These are phyloP conservation scores for Pleurotus platypus DNA, from an alignment of 768 basidiomycete species.

Conservation along the genomic window DNA sequence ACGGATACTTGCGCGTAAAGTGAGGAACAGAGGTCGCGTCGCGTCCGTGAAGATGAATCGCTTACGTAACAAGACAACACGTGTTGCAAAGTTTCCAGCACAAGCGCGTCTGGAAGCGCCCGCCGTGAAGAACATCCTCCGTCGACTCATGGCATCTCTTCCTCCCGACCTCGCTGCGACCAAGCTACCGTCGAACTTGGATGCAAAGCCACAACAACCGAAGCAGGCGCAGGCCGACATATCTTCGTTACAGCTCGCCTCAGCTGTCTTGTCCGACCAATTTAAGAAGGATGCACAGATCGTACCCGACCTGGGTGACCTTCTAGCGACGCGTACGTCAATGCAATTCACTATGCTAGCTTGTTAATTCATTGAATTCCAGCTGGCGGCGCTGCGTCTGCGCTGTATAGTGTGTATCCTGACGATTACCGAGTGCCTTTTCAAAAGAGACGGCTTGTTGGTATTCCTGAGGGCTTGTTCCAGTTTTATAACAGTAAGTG, in stretches of 20 bases:
- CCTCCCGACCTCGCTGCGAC: not conserved
- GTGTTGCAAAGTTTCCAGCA: too few species aligned
- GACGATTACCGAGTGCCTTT: constrained; percentile 78
- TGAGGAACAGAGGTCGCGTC: too few species aligned
- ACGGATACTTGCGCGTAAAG: too few species aligned
- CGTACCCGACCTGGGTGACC: constrained; percentile 74
- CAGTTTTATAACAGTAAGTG: constrained; percentile 72
- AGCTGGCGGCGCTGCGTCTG: constrained; percentile 69
- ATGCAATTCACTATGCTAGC: not conserved
- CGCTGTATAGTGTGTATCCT: constrained; percentile 73
- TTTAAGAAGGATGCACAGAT: constrained; percentile 70
- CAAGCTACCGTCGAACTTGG: not conserved
- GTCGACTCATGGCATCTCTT: constrained; percentile 8
- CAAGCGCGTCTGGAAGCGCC: too few species aligned
- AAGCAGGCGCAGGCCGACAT: constrained; percentile 51
- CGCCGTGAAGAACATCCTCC: too few species aligned
- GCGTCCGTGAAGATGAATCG: too few species aligned
- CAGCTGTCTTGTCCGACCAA: constrained; percentile 62
- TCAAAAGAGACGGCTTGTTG: constrained; percentile 71
- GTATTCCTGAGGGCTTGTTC: constrained; percentile 76
- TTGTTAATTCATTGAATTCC: constrained; percentile 4
- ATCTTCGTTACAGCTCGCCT: constrained; percentile 59
- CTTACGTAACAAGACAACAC: too few species aligned
- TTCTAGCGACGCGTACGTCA: constrained; percentile 54
- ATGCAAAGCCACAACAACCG: constrained; percentile 12